Evolutionary conservation across 1,284 basidiomycete species (phyloP).

Genomic region (Veloboletus limbatus): DNA sequence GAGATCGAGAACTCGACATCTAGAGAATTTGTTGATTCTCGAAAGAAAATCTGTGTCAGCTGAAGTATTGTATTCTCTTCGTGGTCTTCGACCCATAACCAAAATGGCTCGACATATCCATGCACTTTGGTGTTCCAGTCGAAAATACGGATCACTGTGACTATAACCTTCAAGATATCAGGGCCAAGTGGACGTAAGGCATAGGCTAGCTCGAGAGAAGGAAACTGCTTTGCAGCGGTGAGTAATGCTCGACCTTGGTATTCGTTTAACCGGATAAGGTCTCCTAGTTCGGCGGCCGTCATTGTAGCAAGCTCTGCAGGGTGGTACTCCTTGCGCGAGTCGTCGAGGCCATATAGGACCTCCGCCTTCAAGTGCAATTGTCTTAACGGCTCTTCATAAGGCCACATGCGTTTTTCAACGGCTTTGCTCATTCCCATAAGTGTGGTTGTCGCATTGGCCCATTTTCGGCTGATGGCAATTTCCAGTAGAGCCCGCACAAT

Average conservation of each 20-base stretch:
- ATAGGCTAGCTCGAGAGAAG: constrained; percentile 68
- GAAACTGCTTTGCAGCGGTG: constrained; percentile 85
- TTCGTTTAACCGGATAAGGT: constrained; percentile 86
- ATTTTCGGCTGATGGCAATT: constrained; percentile 89
- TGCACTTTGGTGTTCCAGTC: constrained; percentile 84
- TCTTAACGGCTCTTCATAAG: constrained; percentile 89
- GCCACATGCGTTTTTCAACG: constrained; percentile 92
- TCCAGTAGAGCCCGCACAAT: constrained; percentile 94
- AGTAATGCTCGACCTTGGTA: constrained; percentile 79
- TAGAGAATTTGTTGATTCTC: constrained; percentile 57
- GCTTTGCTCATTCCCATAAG: constrained; percentile 94
- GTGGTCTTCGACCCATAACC: constrained; percentile 94
- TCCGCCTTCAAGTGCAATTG: constrained; percentile 81
- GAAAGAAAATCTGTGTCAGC: constrained; percentile 69
- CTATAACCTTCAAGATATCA: constrained; percentile 79
- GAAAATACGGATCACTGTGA: constrained; percentile 70
- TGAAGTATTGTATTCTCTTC: constrained; percentile 83
- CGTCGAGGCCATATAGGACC: constrained; percentile 76
- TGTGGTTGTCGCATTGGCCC: constrained; percentile 79
- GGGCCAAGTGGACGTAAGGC: constrained; percentile 78
- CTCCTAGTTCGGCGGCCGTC: constrained; percentile 74
- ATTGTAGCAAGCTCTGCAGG: constrained; percentile 77
- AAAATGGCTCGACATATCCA: constrained; percentile 83
- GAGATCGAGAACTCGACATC: constrained; percentile 83
- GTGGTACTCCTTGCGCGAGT: constrained; percentile 83